Percentiles rank a stretch among this genome's conserved stretches.
Conservation (phyloP, 306 rosid genomes). For the Potentilla sterilis region DNA sequence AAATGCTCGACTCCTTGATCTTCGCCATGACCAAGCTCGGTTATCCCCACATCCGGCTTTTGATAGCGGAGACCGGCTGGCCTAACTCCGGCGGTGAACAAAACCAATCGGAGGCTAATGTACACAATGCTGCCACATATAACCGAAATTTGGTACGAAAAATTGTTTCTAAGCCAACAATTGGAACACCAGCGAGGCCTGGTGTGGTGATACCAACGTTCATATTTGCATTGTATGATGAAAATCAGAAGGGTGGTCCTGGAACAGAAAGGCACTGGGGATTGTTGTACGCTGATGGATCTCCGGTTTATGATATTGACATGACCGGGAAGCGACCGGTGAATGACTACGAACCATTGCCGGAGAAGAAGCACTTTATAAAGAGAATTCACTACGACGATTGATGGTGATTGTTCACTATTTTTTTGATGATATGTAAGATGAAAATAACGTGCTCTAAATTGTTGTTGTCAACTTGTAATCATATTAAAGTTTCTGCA, state of each 20-base stretch:
- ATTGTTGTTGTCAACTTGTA: not conserved
- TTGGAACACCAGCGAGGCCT: conserved; percentile 71
- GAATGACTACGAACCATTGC: conserved; percentile 28
- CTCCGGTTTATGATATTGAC: conserved; percentile 58
- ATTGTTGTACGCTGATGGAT: conserved; percentile 48
- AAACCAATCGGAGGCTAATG: conserved; percentile 52
- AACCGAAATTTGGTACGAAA: conserved; percentile 55
- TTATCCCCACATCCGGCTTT: conserved; percentile 45
- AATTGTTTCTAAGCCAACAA: conserved; percentile 46
- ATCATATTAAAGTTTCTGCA: not conserved
- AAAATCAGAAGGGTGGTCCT: conserved; percentile 59
- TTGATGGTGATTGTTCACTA: not conserved
- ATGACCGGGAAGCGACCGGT: conserved; percentile 35
- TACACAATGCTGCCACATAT: conserved; percentile 60
- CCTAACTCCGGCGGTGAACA: conserved; percentile 49
- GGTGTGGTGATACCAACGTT: conserved; percentile 57
- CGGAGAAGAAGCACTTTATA: not conserved
- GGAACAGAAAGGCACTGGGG: conserved; percentile 89
- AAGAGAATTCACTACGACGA: not conserved
- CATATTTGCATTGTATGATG: conserved; percentile 66
- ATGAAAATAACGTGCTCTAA: not conserved
- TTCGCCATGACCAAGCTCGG: conserved; percentile 78
- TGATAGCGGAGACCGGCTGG: conserved; percentile 82
- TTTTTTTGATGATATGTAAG: not conserved
- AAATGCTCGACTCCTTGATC: conserved; percentile 77